phyloP scores from a whole-genome alignment of 192 early-diverging fungal genomes.

The Umbelopsis vinacea region DNA sequence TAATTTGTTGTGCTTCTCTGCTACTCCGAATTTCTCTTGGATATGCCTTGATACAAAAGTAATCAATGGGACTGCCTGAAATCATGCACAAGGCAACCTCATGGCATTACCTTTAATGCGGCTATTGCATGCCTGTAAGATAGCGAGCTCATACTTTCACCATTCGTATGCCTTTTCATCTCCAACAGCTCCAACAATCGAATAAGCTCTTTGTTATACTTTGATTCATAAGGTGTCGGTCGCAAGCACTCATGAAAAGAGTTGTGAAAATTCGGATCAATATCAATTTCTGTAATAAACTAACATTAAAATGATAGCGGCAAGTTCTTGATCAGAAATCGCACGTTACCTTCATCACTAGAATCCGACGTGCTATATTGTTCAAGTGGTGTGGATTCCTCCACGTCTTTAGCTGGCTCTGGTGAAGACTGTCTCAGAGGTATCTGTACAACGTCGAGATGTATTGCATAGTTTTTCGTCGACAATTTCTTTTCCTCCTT shows the following conservation, averaged over 20 bases:
- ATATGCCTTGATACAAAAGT: conserved; percentile 23
- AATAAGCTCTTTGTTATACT: conserved; percentile 31
- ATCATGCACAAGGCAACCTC: background rate
- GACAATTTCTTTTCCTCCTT: conserved; percentile 1
- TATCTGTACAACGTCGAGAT: background rate
- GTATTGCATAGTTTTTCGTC: background rate
- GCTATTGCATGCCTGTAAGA: conserved; percentile 38
- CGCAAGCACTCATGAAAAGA: conserved; percentile 41
- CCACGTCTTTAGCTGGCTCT: background rate
- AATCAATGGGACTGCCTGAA: background rate
- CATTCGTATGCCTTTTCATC: conserved; percentile 24
- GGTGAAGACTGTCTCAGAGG: background rate
- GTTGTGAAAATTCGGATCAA: conserved; percentile 36
- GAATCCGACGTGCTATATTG: background rate
- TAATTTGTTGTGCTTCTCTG: conserved; percentile 36
- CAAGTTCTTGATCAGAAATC: background rate
- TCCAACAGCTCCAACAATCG: conserved; percentile 31
- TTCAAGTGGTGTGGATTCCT: background rate
- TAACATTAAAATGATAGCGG: background rate
- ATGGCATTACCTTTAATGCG: conserved; percentile 30
- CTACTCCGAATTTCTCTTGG: conserved; percentile 32
- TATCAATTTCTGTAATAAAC: conserved; percentile 20
- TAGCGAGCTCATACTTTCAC: conserved; percentile 28
- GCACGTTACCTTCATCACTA: background rate
- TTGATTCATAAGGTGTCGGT: conserved; percentile 33